Evolutionary conservation across 2,329 filamentous ascomycete species (phyloP), one percentile per base, ranked within the genome.

Genomic region (Penicillium polonicum): DNA sequence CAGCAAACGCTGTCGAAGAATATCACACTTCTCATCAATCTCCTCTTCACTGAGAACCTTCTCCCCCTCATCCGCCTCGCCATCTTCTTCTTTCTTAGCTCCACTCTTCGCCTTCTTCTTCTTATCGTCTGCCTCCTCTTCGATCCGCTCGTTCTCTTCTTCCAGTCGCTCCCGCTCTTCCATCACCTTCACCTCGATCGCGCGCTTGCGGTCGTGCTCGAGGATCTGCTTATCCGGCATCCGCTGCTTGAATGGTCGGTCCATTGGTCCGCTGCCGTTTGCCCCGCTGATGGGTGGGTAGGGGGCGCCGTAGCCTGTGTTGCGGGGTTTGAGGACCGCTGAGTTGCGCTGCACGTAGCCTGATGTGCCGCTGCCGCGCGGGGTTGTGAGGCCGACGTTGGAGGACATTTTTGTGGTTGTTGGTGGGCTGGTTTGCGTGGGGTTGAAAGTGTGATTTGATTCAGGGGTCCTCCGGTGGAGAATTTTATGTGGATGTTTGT

Each of bases 281-380:
- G 66, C 65, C 5, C 65, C 68, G 4, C 68, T 64, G 2, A 70
- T 58, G 2, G 74, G 70, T 21, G 87, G 85, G 76, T 96, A 96
- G 0, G 92, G 92, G 19, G 87, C 87, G 58, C 81, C 83, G 68
- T 86, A 84, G 48, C 74, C 76, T 27, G 70, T 61, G 78, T 96
- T 91, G 77, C 93, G 92, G 31, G 90, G 92, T 72, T 84, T 87
- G 67, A 97, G 86, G 72, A 93, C 88, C 19, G 94, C 94, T 36
- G 92, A 86, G 79, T 97, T 99, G 76, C 92, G 91, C 78, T 97
- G 93, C 56, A 99, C 93, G 74, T 97, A 97, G 72, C 94, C 94
- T 1, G 93, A 97, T 57, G 94, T 99, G 48, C 94, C 94, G 72
- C 90, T 96, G 66, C 94, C 94, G 70, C 94, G 88, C 3, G 94